A percentile compares a stretch with the other conserved stretches of the same genome.
Conservation (phyloP, 441 rosid species). For the Corymbia citriodora region DNA sequence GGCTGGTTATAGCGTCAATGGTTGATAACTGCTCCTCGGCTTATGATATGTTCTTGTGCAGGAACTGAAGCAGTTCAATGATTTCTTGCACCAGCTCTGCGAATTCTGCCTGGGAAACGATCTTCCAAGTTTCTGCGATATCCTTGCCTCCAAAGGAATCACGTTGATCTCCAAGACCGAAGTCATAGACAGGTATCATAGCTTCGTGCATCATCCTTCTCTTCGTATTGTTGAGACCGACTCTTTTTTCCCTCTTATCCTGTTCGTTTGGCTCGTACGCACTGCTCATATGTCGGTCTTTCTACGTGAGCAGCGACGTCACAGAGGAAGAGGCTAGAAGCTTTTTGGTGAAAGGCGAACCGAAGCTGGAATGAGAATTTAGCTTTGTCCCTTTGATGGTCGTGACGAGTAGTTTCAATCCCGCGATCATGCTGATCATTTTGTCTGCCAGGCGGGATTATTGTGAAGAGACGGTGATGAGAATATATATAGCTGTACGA, state of each 20-base stretch:
- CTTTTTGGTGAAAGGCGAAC: slow-evolving; percentile 40
- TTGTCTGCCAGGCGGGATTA: neutral
- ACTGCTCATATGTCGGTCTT: neutral
- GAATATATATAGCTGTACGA: neutral
- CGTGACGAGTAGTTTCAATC: neutral
- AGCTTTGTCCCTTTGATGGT: neutral
- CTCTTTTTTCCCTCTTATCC: neutral
- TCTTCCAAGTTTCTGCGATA: slow-evolving; percentile 31
- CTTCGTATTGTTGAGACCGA: neutral
- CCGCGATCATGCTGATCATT: neutral
- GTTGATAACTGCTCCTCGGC: neutral
- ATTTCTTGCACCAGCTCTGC: slow-evolving; percentile 38
- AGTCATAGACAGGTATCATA: slow-evolving; percentile 71
- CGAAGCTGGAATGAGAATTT: slow-evolving; percentile 20
- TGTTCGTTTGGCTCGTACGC: neutral
- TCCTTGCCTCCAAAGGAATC: slow-evolving; percentile 42
- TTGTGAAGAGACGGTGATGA: neutral
- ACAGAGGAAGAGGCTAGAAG: slow-evolving; percentile 50
- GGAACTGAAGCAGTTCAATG: slow-evolving; percentile 86
- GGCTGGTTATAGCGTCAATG: neutral
- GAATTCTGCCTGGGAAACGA: slow-evolving; percentile 35
- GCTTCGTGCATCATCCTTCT: neutral
- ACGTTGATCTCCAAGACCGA: slow-evolving; percentile 73
- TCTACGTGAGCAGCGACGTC: slow-evolving; percentile 46
- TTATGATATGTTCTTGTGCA: slow-evolving; percentile 19